Evolutionary conservation across 495 filamentous ascomycete genomes (phyloP).

Genomic region (Trichoderma parareesei): DNA sequence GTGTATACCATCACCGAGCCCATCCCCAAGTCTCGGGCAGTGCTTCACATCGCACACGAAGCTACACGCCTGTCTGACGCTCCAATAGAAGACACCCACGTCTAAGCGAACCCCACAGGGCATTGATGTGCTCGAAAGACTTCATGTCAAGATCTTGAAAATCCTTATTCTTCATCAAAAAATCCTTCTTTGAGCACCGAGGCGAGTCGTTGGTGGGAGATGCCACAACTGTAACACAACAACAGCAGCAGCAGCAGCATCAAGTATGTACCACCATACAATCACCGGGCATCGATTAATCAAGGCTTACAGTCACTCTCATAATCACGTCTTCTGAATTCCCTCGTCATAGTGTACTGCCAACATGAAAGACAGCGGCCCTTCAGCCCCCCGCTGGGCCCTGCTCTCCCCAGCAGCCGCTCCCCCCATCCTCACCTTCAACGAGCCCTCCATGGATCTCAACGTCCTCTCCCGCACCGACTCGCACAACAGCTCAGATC

Average conservation of each 20-base stretch:
- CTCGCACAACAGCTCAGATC: not conserved
- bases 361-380: not conserved
- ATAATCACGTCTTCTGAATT: not conserved
- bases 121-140: not conserved
- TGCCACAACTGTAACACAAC: no score
- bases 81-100: constrained; percentile 4
- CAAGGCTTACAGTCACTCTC: no score
- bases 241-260: no score
- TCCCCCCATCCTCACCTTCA: not conserved
- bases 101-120: not conserved
- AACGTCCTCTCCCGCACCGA: not conserved
- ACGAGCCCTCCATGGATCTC: not conserved
- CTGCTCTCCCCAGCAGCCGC: not conserved
- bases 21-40: not conserved
- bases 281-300: no score
- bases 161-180: not conserved
- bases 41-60: not conserved
- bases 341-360: not conserved
- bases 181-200: not conserved
- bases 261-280: no score
- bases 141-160: not conserved
- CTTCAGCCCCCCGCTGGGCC: not conserved
- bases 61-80: not conserved
- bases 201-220: no score
- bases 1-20: not conserved